phyloP scores from a whole-genome alignment of 306 rosid genomes.

The Medicago lupulina region DNA sequence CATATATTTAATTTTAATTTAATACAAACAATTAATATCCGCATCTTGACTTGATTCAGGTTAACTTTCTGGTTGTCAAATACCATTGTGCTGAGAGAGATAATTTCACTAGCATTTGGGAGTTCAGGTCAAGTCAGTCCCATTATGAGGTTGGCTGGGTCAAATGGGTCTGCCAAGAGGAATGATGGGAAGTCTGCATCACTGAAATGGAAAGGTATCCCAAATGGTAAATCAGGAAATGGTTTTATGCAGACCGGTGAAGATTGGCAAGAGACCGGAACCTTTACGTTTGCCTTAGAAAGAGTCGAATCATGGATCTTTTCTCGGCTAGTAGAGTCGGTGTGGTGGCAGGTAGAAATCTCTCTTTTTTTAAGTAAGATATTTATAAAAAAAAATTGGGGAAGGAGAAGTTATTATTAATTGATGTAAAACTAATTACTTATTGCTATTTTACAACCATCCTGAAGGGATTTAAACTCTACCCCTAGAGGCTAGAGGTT shows the following conservation, averaged over 20 bases:
- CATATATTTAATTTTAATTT: neutral
- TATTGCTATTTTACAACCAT: neutral
- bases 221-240: conserved; percentile 60
- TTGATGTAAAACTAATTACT: neutral
- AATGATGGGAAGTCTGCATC: conserved; percentile 57
- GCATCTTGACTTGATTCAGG: conserved; percentile 53
- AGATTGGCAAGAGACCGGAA: conserved; percentile 97
- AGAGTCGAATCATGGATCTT: conserved; percentile 97
- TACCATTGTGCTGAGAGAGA: conserved; percentile 80
- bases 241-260: conserved; percentile 57
- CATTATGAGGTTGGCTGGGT: conserved; percentile 49
- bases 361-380: no score
- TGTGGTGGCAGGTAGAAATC: conserved; percentile 97
- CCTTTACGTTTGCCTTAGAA: conserved; percentile 73
- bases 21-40: conserved; percentile 33
- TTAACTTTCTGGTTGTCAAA: conserved; percentile 96
- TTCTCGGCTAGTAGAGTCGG: conserved; percentile 94
- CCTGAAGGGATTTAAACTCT: no score
- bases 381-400: no score
- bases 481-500: no score
- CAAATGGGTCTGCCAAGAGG: conserved; percentile 55
- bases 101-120: conserved; percentile 75
- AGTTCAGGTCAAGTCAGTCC: conserved; percentile 64
- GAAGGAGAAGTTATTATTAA: no score
- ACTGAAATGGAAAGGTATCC: conserved; percentile 60